Conservation (phyloP, 179 eudicot species). For the Nepenthes alata region DNA sequence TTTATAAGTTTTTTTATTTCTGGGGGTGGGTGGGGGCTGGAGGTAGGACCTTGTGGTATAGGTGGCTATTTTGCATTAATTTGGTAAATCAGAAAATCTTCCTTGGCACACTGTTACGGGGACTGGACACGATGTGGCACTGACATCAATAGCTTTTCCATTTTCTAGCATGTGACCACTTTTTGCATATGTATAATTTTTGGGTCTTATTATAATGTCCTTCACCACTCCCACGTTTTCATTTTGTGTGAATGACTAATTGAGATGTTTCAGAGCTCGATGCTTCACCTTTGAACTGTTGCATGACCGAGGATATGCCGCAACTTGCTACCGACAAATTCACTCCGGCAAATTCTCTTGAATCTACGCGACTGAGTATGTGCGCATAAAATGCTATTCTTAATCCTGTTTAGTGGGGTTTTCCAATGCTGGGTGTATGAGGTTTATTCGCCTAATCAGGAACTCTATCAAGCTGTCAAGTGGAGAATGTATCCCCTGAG, state of each 20-base stretch:
- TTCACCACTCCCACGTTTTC: neutral
- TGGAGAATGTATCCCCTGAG: constrained; percentile 18
- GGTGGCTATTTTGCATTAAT: neutral
- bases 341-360: constrained; percentile 18
- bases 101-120: neutral
- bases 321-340: constrained; percentile 19
- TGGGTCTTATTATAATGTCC: neutral
- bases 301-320: constrained; percentile 18
- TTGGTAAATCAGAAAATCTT: neutral
- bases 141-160: neutral
- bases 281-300: constrained; percentile 14
- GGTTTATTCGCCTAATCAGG: constrained; percentile 30
- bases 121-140: neutral
- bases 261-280: constrained; percentile 16
- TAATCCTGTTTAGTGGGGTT: neutral
- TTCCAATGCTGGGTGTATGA: constrained; percentile 4
- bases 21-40: too few relatives aligned
- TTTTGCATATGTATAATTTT: neutral
- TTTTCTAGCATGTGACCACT: neutral
- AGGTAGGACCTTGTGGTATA: too few relatives aligned
- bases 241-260: constrained; percentile 8
- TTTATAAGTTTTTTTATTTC: too few relatives aligned
- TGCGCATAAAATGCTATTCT: neutral
- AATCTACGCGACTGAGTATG: constrained; percentile 35
- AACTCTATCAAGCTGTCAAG: constrained; percentile 21